Evolutionary conservation across 2,329 filamentous ascomycete species (phyloP), one percentile per base, ranked within the genome.

Genomic region (Aulographum hederae): DNA sequence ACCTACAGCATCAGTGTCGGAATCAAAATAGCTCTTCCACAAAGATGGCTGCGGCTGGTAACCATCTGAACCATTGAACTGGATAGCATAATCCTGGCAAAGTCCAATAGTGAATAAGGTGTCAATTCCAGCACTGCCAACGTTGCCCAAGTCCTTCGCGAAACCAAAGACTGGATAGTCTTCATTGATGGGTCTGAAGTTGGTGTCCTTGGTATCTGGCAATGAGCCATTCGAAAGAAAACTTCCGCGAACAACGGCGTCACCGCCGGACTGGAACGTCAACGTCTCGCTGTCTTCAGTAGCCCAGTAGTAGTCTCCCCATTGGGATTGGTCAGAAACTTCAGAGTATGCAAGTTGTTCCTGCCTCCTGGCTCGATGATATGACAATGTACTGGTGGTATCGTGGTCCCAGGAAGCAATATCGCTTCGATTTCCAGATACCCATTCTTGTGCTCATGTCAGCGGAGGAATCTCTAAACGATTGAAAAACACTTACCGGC

Each of bases 401-500:
- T 47, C 62, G 37, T 66, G 67, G 29, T 71, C 63, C 78, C 78
- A 84, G 41, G 73, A 50, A 26, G 73, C 65, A 23, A 63, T 45
- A 3, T 65, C 54, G 17, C 41, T 51, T 5, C 55, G 51, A 43
- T 82, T 67, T 15, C 75, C 73, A 11, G 74, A 74, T 3, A 69
- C 65, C 70, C 74, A 82, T 61, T 85, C 78, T 80, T 35, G 25
- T 26, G 32, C 21, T 12, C 14, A 27, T 15, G 11, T 47, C 18
- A 47, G 38, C 29, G n/a, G 16, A 4, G 18, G 23, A 16, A 28
- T 32, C 6, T 28, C 15, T 17, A 8, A 28, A 28, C 15, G 8
- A 16, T 17, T 10, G 15, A 19, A 18, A 18, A 16, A 18, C 23
- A 48, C 63, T 47, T 47, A 75, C 71, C 72, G 33, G 69, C 73